Evolutionary conservation across 2,329 filamentous ascomycete species (phyloP).

Genomic region (Sporothrix dimorphospora): DNA sequence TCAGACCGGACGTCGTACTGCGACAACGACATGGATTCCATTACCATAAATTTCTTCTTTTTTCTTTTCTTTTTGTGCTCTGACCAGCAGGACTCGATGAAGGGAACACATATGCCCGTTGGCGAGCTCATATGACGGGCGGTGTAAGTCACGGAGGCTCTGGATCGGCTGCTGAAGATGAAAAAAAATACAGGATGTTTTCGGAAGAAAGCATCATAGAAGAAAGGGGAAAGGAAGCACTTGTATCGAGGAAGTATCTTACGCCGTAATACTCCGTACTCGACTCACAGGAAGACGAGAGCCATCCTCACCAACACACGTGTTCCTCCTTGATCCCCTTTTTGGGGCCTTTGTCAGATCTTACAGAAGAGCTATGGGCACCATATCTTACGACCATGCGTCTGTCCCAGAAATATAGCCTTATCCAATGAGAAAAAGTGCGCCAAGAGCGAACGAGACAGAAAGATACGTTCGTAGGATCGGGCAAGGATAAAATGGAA

Average conservation of each 20-base stretch:
- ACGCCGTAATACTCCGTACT: background rate
- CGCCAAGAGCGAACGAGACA: conserved; percentile 8
- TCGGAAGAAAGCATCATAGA: background rate
- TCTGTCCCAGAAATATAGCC: background rate
- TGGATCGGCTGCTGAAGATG: background rate
- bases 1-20: background rate
- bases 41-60: background rate
- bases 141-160: background rate
- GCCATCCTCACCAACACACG: background rate
- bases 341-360: background rate
- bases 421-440: background rate
- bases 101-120: conserved; percentile 11
- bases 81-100: background rate
- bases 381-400: conserved; percentile 13
- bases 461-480: background rate
- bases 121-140: background rate
- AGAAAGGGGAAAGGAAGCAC: background rate
- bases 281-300: background rate
- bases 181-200: background rate
- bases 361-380: conserved; percentile 4
- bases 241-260: background rate
- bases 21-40: background rate
- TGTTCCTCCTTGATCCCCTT: background rate
- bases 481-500: background rate
- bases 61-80: background rate